A percentile compares a stretch with the other conserved stretches of the same genome.
Conservation (phyloP, 2,329 filamentous ascomycete species). For the Tolypocladium nubicola region DNA sequence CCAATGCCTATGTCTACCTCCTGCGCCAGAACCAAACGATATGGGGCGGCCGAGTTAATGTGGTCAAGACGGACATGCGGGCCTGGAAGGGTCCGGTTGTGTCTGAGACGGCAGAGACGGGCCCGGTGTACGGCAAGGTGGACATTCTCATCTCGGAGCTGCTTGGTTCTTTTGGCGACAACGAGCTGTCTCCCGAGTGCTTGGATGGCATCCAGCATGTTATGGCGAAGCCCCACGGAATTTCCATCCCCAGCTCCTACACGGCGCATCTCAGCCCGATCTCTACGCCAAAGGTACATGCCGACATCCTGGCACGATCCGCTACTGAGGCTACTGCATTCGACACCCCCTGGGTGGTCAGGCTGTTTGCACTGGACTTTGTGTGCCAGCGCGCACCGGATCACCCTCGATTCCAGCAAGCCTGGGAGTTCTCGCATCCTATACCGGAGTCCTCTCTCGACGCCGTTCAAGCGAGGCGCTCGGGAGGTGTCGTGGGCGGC, state of each 20-base stretch:
- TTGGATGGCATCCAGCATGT: constrained; percentile 92
- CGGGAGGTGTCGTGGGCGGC: constrained; percentile 53
- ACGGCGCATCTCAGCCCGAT: constrained; percentile 92
- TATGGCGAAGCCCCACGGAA: constrained; percentile 65
- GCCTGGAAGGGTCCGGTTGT: constrained; percentile 77
- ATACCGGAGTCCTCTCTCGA: constrained; percentile 49
- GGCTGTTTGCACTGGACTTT: constrained; percentile 82
- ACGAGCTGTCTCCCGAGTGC: constrained; percentile 93
- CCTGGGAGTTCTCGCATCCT: constrained; percentile 75
- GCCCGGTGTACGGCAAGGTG: constrained; percentile 52
- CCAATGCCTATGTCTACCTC: constrained; percentile 89
- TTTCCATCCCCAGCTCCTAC: constrained; percentile 89
- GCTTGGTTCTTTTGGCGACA: constrained; percentile 90
- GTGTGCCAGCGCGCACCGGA: constrained; percentile 55
- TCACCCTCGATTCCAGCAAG: constrained; percentile 56
- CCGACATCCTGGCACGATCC: constrained; percentile 60
- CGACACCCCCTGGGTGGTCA: constrained; percentile 90
- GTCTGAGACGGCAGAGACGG: constrained; percentile 27
- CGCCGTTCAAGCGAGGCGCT: constrained; percentile 43
- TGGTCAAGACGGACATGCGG: constrained; percentile 96
- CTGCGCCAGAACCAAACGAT: constrained; percentile 71
- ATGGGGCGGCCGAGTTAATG: constrained; percentile 73
- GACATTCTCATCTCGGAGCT: constrained; percentile 94
- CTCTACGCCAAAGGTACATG: constrained; percentile 72
- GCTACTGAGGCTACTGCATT: constrained; percentile 60